Conservation (phyloP, 495 filamentous ascomycete genomes). For the Extremus antarcticus region DNA sequence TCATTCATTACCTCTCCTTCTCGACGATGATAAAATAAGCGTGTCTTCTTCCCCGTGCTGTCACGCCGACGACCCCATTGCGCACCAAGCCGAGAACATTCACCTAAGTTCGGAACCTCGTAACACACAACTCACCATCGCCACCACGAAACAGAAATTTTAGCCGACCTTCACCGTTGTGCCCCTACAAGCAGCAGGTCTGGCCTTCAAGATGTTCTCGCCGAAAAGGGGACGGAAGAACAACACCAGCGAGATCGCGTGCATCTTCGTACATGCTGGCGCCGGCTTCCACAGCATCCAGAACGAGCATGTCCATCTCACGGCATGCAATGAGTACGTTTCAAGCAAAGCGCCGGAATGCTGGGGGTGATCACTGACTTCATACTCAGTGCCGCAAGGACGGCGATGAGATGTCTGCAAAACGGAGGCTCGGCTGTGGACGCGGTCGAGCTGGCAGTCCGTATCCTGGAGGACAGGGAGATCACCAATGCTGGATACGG, state of each 20-base stretch:
- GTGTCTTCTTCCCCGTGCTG: background rate
- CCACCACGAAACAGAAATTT: background rate
- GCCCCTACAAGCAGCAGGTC: background rate
- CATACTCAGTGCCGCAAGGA: slow-evolving; percentile 55
- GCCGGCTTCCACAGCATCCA: slow-evolving; percentile 83
- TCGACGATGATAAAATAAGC: background rate
- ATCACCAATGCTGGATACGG: slow-evolving; percentile 96
- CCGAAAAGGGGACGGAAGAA: slow-evolving; percentile 24
- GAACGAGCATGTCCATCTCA: slow-evolving; percentile 73
- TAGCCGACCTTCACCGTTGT: background rate
- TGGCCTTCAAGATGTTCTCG: slow-evolving; percentile 20
- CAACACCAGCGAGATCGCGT: slow-evolving; percentile 38
- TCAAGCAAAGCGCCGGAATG: background rate
- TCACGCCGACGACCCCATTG: background rate
- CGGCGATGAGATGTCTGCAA: slow-evolving; percentile 67
- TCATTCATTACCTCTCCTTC: background rate
- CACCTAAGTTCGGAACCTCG: too few relatives aligned
- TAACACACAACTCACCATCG: background rate
- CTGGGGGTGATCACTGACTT: slow-evolving; percentile 4
- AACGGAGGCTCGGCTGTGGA: slow-evolving; percentile 72
- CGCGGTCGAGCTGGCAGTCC: slow-evolving; percentile 86
- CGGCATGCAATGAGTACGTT: slow-evolving; percentile 75
- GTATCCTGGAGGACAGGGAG: slow-evolving; percentile 76
- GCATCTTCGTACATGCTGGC: slow-evolving; percentile 92
- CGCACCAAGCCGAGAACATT: too few relatives aligned